Percentiles rank a stretch among this genome's conserved stretches.
These are phyloP conservation scores for Petunia hybrid DNA, from an alignment of 305 asterid genomes.

Conservation along the genomic window DNA sequence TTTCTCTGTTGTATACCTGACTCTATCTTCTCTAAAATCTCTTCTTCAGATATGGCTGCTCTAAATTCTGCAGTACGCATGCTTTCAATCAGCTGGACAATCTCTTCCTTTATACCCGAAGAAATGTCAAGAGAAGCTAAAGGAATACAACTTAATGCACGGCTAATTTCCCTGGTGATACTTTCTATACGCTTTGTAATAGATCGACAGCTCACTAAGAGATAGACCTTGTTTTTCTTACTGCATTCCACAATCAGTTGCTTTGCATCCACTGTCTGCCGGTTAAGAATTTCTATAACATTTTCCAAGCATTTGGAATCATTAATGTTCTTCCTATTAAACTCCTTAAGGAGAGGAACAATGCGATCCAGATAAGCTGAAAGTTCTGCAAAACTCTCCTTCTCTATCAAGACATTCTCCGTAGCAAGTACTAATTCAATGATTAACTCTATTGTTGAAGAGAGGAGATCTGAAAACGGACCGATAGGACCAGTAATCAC, in stretches of 20 bases:
- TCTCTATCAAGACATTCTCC: conserved; percentile 49
- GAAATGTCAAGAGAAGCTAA: conserved; percentile 57
- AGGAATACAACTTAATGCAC: conserved; percentile 55
- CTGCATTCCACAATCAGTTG: conserved; percentile 59
- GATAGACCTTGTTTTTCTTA: conserved; percentile 58
- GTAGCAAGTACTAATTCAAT: conserved; percentile 47
- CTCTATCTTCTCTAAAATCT: conserved; percentile 62
- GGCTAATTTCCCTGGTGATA: conserved; percentile 57
- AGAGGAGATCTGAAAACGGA: conserved; percentile 41
- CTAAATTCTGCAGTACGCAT: conserved; percentile 62
- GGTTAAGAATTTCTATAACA: conserved; percentile 51
- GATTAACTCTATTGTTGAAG: conserved; percentile 51
- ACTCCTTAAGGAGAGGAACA: conserved; percentile 56
- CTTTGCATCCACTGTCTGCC: conserved; percentile 46
- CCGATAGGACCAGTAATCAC: conserved; percentile 38
- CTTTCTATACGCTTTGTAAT: conserved; percentile 55
- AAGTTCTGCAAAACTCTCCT: conserved; percentile 54
- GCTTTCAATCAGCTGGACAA: conserved; percentile 42
- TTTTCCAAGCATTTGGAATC: conserved; percentile 46
- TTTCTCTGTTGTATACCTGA: conserved; percentile 64
- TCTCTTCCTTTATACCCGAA: conserved; percentile 49
- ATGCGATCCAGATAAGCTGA: conserved; percentile 56
- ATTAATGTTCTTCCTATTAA: conserved; percentile 40
- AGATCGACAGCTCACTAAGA: conserved; percentile 56
- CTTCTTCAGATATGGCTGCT: conserved; percentile 60